Evolutionary conservation across 2,329 filamentous ascomycete genomes (phyloP).

Genomic region (Aspergillus spinulosporus): DNA sequence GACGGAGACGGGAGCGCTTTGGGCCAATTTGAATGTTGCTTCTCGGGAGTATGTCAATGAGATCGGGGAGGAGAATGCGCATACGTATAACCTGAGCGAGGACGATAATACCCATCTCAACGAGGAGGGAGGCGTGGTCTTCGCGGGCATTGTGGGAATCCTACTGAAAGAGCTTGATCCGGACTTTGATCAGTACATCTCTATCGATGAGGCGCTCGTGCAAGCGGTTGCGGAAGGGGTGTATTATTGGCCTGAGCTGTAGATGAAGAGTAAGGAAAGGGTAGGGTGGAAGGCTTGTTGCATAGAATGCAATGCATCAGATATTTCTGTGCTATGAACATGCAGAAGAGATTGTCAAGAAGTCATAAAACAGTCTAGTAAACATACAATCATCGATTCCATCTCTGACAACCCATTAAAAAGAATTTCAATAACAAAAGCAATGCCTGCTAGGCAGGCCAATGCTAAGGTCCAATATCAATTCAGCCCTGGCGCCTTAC

Average conservation of each 20-base stretch:
- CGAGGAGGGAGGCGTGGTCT: constrained; percentile 12
- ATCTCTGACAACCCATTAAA: not conserved
- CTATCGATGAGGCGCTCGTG: constrained; percentile 13
- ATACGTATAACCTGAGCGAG: constrained; percentile 12
- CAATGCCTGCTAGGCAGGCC: too few species aligned
- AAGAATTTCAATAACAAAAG: not conserved
- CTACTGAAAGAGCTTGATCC: constrained; percentile 10
- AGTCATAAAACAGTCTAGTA: too few species aligned
- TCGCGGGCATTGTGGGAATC: constrained; percentile 17
- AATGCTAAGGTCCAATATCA: too few species aligned
- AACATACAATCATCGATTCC: too few species aligned
- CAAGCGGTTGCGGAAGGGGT: constrained; percentile 14
- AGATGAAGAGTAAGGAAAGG: not conserved
- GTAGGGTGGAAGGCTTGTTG: too few species aligned
- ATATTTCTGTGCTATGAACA: too few species aligned
- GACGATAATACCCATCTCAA: constrained; percentile 18
- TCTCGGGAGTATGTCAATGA: constrained; percentile 17
- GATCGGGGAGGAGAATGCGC: constrained; percentile 14
- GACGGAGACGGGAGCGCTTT: constrained; percentile 9
- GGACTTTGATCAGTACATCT: constrained; percentile 10
- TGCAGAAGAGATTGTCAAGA: too few species aligned
- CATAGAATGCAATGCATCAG: too few species aligned
- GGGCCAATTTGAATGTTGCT: constrained; percentile 12
- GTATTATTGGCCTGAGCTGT: constrained; percentile 10
- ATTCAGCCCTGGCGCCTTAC: not conserved